phyloP scores from a whole-genome alignment of 352 stramenopile species.

The Pythium apleroticum region DNA sequence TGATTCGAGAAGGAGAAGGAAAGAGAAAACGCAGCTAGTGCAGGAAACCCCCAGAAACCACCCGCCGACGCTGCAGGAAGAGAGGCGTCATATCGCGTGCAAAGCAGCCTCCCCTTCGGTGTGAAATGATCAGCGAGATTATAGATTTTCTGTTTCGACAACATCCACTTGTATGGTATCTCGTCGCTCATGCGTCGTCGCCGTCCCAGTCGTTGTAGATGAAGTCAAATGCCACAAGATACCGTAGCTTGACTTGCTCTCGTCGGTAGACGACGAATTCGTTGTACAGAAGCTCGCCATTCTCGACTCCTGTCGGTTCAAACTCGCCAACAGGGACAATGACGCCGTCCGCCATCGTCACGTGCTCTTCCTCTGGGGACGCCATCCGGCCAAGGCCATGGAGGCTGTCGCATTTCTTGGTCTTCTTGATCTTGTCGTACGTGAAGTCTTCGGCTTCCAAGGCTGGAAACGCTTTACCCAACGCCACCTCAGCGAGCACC shows the following conservation, averaged over 20 bases:
- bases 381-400: constrained; percentile 61
- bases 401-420: constrained; percentile 45
- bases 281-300: constrained; percentile 66
- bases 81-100: background rate
- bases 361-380: constrained; percentile 38
- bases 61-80: background rate
- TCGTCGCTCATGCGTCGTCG: constrained; percentile 8
- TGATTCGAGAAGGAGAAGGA: background rate
- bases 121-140: constrained; percentile 3
- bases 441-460: constrained; percentile 54
- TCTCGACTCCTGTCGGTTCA: constrained; percentile 39
- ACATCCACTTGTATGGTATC: background rate
- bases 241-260: constrained; percentile 66
- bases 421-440: constrained; percentile 42
- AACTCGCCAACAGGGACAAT: constrained; percentile 60
- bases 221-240: constrained; percentile 59
- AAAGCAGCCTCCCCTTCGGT: background rate
- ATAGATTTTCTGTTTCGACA: constrained; percentile 26
- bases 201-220: constrained; percentile 35
- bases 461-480: constrained; percentile 47
- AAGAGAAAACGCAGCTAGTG: background rate
- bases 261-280: constrained; percentile 75
- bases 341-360: constrained; percentile 50
- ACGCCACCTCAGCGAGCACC: constrained; percentile 61
- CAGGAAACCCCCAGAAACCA: background rate